Percentiles rank a stretch among this genome's conserved stretches.
Evolutionary conservation across 2,329 filamentous ascomycete genomes (phyloP).

Genomic region (Nothopassalora personata): DNA sequence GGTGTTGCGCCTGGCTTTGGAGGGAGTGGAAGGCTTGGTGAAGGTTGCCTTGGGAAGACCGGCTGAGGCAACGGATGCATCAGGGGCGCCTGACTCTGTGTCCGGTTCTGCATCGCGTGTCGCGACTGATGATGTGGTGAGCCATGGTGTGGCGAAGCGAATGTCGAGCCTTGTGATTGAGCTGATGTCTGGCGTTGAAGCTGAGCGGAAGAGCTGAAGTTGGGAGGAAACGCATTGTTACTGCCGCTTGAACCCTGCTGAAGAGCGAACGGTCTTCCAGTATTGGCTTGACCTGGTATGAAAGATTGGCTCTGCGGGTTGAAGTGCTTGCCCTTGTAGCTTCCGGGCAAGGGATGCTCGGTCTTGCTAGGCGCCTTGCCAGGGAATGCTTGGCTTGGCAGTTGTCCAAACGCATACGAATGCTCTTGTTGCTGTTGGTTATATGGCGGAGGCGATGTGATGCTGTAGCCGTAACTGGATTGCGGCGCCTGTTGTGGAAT

Average conservation of each 20-base stretch:
- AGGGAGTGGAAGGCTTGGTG: conserved; percentile 31
- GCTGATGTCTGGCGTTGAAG: conserved; percentile 32
- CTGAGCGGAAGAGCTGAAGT: conserved; percentile 9
- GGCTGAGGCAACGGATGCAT: conserved; percentile 36
- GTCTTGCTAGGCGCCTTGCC: conserved; percentile 66
- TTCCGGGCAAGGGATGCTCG: conserved; percentile 79
- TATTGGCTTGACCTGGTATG: conserved; percentile 55
- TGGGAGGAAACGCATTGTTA: conserved; percentile 4
- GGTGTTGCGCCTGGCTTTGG: conserved; percentile 25
- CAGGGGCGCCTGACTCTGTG: conserved; percentile 21
- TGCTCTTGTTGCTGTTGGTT: conserved; percentile 36
- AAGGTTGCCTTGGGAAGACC: conserved; percentile 33
- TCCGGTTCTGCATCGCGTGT: conserved; percentile 16
- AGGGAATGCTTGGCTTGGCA: conserved; percentile 64
- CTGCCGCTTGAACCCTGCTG: conserved; percentile 13
- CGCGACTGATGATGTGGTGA: conserved; percentile 8
- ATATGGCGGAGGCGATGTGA: conserved; percentile 27
- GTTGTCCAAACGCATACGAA: conserved; percentile 70
- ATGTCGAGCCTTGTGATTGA: conserved; percentile 28
- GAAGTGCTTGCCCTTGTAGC: conserved; percentile 78
- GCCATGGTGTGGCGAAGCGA: conserved; percentile 22
- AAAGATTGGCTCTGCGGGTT: conserved; percentile 94
- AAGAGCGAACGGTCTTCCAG: conserved; percentile 21
- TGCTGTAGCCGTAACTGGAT: conserved; percentile 11
- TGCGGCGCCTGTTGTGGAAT: conserved; percentile 21